Conservation (phyloP, 768 basidiomycete genomes). For the Omphalotus guepiniiformis region DNA sequence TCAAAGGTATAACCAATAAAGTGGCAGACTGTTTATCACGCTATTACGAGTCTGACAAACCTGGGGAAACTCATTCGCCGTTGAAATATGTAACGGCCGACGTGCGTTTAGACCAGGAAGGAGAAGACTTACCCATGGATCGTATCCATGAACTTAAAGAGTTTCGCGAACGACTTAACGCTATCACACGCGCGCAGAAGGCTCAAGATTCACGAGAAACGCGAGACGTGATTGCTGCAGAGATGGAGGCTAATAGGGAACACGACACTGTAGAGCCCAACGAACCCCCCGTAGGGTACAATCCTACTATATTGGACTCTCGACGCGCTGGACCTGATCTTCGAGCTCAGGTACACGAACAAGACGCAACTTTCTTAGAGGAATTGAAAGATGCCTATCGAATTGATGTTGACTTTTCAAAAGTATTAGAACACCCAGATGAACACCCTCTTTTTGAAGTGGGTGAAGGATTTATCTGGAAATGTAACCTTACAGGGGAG, state of each 20-base stretch:
- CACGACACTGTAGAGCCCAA: not conserved
- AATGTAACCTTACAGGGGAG: not conserved
- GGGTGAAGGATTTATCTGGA: not conserved
- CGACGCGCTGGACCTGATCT: not conserved
- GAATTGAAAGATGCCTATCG: not conserved
- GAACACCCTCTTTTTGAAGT: no score
- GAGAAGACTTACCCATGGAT: constrained; percentile 5
- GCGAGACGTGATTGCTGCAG: not conserved
- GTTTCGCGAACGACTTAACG: not conserved
- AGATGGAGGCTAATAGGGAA: not conserved
- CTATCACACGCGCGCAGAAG: not conserved
- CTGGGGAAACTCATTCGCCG: not conserved
- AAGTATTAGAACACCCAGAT: not conserved
- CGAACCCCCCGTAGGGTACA: not conserved
- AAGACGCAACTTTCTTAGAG: not conserved
- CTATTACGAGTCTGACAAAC: not conserved
- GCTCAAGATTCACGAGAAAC: not conserved
- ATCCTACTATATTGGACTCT: not conserved
- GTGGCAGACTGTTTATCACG: constrained; percentile 27
- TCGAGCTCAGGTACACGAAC: not conserved
- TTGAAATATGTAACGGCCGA: constrained; percentile 10
- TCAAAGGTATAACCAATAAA: constrained; percentile 23
- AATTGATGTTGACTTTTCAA: not conserved
- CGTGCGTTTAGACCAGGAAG: constrained; percentile 6
- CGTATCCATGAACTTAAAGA: not conserved